These are phyloP conservation scores for Globisporangium okanoganense DNA, from an alignment of 352 stramenopile genomes.

Conservation along the genomic window DNA sequence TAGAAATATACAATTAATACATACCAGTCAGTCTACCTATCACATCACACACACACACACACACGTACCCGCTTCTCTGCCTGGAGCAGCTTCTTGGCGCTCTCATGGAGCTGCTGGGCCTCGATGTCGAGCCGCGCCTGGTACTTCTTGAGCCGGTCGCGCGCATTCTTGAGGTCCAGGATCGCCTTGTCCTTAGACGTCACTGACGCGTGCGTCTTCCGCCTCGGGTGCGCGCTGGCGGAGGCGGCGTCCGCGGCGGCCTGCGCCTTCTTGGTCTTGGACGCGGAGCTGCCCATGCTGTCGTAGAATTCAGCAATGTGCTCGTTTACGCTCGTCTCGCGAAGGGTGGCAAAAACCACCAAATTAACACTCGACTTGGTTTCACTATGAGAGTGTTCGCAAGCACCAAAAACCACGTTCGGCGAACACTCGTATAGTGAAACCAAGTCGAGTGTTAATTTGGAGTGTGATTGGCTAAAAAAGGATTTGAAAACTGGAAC, in stretches of 20 bases:
- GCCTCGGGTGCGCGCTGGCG: slow-evolving; percentile 10
- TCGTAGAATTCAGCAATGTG: no score
- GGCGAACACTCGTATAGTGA: no score
- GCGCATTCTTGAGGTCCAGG: slow-evolving; percentile 88
- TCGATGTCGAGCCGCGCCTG: slow-evolving; percentile 79
- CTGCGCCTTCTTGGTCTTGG: slow-evolving; percentile 43
- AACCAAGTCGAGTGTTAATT: no score
- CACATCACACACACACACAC: background rate
- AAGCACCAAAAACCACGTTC: no score
- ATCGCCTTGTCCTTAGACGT: slow-evolving; percentile 88
- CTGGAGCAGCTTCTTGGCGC: slow-evolving; percentile 70
- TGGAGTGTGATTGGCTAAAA: background rate
- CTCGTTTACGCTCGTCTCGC: background rate
- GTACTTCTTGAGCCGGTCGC: slow-evolving; percentile 83
- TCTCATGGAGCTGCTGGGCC: slow-evolving; percentile 72
- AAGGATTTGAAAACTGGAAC: no score
- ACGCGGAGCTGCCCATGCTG: slow-evolving; percentile 28
- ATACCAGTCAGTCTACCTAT: background rate
- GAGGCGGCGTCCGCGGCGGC: background rate
- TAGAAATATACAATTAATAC: background rate
- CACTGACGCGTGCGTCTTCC: slow-evolving; percentile 47
- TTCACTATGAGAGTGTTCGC: no score
- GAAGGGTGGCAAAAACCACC: no score
- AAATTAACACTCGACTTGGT: no score
- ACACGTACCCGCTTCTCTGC: slow-evolving; percentile 52